Base-by-base conservation (phyloP, 768 basidiomycete species). In the Roridomyces roridus region DNA sequence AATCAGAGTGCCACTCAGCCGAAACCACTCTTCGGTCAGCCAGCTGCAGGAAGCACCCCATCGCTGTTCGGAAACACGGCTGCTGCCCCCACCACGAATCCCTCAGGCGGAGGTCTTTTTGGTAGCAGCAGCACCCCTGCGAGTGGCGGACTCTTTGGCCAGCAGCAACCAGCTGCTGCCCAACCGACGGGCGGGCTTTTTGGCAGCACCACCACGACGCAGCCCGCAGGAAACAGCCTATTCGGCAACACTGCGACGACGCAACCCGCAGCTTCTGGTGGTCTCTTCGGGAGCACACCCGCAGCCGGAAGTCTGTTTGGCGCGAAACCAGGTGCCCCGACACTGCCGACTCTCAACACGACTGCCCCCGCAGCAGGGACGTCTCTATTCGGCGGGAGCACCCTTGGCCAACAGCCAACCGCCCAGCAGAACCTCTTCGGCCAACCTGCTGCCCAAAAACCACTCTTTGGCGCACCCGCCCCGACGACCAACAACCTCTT, bases 301-400 rank as follows among this genome's bases (percentile, higher is more conserved):
- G 51, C 61, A 24, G 60, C 63, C 12, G 65, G 65, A 20, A 55
- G 69, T n/a, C 40, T 75, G 29, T 80, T 80, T 51, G 72, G 73
- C 25, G 34, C 51, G 46, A 48, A 62, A 41, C 46, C 63, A 5
- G 59, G 61, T 18, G 62, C 65, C 24, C 57, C 66, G 34, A 63
- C 42, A 41, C 59, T 61, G 45, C 76, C 40, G 68, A 14, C 29
- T 31, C 29, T 31, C 29, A 31, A 62, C 60, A 29, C 57, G 23
- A 48, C 63, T 45, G n/a, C n/a, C n/a, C n/a, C n/a, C n/a, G n/a
- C n/a, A n/a, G 47, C 67, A 63, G 62, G 56, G 61, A 66, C 45
- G 46, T 64, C 70, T 6, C 57, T 70, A 2, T 73, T 73, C 42
- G 65, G 68, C 5, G 58, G 51, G 24, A 50, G 58, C 42, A 56